Evolutionary conservation across 352 stramenopile species (phyloP), one percentile per base, ranked within the genome.

Genomic region (Phytophthora pistaciae): DNA sequence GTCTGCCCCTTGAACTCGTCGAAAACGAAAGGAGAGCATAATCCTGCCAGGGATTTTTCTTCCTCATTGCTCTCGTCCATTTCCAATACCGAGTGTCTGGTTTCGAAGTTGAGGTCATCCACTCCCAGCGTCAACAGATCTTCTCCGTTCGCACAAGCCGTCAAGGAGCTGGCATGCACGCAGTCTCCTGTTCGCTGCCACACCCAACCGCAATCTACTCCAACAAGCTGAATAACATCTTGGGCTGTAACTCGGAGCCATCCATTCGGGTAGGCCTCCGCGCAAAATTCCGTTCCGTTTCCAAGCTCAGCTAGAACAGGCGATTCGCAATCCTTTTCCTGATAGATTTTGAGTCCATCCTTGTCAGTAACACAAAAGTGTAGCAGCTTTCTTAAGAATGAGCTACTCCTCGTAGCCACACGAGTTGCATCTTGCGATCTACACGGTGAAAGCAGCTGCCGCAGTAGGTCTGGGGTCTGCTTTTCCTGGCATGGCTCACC

Each of bases 41-140:
- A 92, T 29, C 54, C 75, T n/a, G 78, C 69, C 25, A 94, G 53
- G 3, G 62, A 65, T n/a, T 86, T 80, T 42, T 88, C 71, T 38
- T 93, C 83, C 2, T 73, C 59, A 44, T 94, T 92, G 56, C 67
- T 82, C 46, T 89, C 76, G 38, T 92, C 81, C 61, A 95, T 87
- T 49, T 90, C 72, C 7, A 91, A 63, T 29, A 72, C 75, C 0
- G 75, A 78, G 56, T 87, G 63, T 20, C 48, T 63, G n/a, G 31
- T 58, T n/a, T 84, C 63, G 27, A 83, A 68, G 16, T 59, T 68
- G 1, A 31, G 36, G 42, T 94, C 86, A 53, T 94, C 86, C 44
- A 95, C 64, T 8, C 82, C 84, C 4, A 94, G 33, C 1, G 87
- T 82, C 38, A 93, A 67, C 1, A 91, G 72, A 64, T 92, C 83